phyloP scores from a whole-genome alignment of 805 yeast genomes.

The Yamadazyma philogaea region DNA sequence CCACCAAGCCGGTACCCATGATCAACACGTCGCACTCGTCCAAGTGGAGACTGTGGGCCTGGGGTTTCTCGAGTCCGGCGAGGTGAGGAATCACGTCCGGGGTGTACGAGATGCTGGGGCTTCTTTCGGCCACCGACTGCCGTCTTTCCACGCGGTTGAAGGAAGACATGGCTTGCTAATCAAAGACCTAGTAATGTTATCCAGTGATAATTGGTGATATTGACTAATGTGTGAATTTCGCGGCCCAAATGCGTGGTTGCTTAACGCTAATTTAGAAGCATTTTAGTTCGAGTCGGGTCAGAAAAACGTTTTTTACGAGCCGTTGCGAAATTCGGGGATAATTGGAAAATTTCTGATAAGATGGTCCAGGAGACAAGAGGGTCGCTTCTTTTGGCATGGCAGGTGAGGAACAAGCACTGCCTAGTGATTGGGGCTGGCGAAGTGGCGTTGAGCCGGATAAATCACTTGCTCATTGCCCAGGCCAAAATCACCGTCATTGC shows the following conservation, averaged over 20 bases:
- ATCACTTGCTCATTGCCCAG: constrained; percentile 64
- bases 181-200: neutral
- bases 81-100: constrained; percentile 61
- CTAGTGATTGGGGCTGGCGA: constrained; percentile 77
- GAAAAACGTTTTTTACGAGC: too few relatives aligned
- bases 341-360: too few relatives aligned
- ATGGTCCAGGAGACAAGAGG: constrained; percentile 5
- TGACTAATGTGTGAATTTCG: neutral
- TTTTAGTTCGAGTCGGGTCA: too few relatives aligned
- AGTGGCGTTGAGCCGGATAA: constrained; percentile 70
- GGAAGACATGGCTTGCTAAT: constrained; percentile 1
- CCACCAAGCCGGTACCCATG: constrained; percentile 89
- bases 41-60: constrained; percentile 60
- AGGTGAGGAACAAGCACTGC: constrained; percentile 61
- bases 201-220: neutral
- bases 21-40: constrained; percentile 78
- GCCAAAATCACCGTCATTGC: constrained; percentile 68
- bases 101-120: constrained; percentile 41
- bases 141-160: constrained; percentile 35
- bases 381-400: constrained; percentile 71
- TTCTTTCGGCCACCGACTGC: constrained; percentile 44
- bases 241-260: constrained; percentile 4
- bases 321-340: too few relatives aligned
- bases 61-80: constrained; percentile 76
- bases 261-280: neutral